Evolutionary conservation across 257 asterid genomes (phyloP), one percentile per base, ranked within the genome.

Genomic region (Solanum rostratum): DNA sequence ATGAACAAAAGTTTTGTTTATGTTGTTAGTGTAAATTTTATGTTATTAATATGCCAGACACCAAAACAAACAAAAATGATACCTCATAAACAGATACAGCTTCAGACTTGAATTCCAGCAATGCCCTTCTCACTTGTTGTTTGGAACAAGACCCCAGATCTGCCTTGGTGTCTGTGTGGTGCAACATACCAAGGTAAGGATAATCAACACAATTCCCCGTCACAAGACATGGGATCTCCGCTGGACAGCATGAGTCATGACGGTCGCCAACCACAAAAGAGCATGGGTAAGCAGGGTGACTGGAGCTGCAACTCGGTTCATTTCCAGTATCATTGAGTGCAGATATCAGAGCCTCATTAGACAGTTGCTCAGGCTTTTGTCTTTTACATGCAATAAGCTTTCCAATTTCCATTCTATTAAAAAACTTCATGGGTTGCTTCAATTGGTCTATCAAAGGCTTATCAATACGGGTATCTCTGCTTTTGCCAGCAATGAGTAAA

Each of bases 91-190:
- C 80, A 86, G 86, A 84, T 76, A 92, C 65, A 86, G 92, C 89
- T 53, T 95, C 92, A 54, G 91, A 86, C 85, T 65, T 49, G 41
- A 95, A 95, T 87, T 95, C 97, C 90, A 97, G 91, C 85, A 94
- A 86, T 84, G 92, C 87, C 86, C 74, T 89, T 85, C 89, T 87
- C 87, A 85, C 85, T 83, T 88, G 87, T 29, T 86, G 90, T 83
- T 86, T 86, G 84, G 90, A 87, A 83, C 89, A 80, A 85, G 91
- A 91, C 79, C 65, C 70, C 43, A 81, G 82, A 82, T 90, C 85
- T 27, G 86, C 86, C 84, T 54, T 69, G 33, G 85, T 86, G 73
- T 86, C 82, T 49, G 91, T 83, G 90, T 89, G 86, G 55, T 57
- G 87, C 90, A 96, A 87, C 83, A 84, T 79, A 57, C 95, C 98